Base-by-base conservation (phyloP, 73 alveolate genomes). In the Stentor coeruleus region DNA sequence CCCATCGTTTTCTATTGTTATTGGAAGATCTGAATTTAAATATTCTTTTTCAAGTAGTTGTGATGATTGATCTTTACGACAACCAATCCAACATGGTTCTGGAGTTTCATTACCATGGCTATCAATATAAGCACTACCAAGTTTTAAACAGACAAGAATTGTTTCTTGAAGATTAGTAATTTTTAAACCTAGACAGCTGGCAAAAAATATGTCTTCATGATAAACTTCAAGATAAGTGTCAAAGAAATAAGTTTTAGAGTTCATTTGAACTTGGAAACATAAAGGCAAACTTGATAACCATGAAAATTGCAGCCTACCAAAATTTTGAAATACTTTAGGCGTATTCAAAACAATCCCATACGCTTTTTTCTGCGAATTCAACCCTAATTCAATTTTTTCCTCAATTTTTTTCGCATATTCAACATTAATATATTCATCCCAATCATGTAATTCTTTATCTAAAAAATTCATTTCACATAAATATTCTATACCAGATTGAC, bases 101-200 rank as follows among this genome's bases (percentile, higher is more conserved):
- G 77, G 83, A 3, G 74, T 57, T 40, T 91, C 90, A 35, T 84
- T 72, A 15, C 93, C 93, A 79, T 85, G 85, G 14, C 86, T 39
- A 49, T 91, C 93, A 40, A 91, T 81, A 81, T 35, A 91, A 58
- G 84, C 74, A 74, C 76, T 30, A 0, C 94, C 96, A 2, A 91
- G 66, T 74, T 36, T 79, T 57, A 91, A 39, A 76, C 92, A 74
- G 40, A 81, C 90, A n/a, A 81, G 42, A 58, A 86, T 83, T 57
- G 77, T 28, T 11, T 66, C 79, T 20, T 20, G n/a, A 20, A 20
- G 20, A 20, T 6, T 11, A 20, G 28, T 11, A 20, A 49, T 6
- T 6, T 11, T 11, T 6, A 11, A 11, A 20, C 66, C 20, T 49
- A 20, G 6, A 20, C 20, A 49, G 66, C 66, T 11, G 6, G 66